phyloP scores from a whole-genome alignment of 148 eudicot genomes.

The Dianthus caryophyllus region DNA sequence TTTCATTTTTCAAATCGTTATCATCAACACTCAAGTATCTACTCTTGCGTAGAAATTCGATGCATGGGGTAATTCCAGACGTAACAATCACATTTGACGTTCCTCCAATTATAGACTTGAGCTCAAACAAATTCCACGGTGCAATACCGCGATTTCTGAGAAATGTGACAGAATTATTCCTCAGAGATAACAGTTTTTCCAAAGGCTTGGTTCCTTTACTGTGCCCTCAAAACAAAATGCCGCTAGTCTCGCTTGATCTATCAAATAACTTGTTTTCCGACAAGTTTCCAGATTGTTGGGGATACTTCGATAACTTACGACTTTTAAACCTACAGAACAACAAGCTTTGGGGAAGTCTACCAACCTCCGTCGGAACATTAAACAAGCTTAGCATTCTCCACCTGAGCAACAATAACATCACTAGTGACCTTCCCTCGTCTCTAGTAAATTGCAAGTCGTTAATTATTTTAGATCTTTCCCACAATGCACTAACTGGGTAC shows the following conservation, averaged over 20 bases:
- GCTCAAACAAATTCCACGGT: conserved; percentile 15
- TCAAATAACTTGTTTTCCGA: conserved; percentile 20
- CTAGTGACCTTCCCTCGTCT: conserved; percentile 7
- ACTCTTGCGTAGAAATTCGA: conserved; percentile 18
- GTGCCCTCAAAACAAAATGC: conserved; percentile 5
- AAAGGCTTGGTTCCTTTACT: conserved; percentile 9
- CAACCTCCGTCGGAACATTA: too few relatives aligned
- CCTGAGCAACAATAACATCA: too few relatives aligned
- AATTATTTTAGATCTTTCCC: conserved; percentile 10
- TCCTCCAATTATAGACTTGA: too few relatives aligned
- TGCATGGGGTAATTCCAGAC: conserved; percentile 15
- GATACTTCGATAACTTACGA: too few relatives aligned
- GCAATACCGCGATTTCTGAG: conserved; percentile 18
- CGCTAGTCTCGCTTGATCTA: conserved; percentile 2
- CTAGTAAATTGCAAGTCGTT: conserved; percentile 8
- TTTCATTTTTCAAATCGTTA: too few relatives aligned
- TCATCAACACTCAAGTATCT: neutral
- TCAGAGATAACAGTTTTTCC: conserved; percentile 15
- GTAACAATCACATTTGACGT: neutral
- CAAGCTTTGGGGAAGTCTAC: too few relatives aligned
- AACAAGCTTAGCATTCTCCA: too few relatives aligned
- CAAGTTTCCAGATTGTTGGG: too few relatives aligned
- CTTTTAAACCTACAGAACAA: too few relatives aligned
- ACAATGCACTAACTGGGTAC: conserved; percentile 8
- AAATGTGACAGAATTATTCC: neutral